A percentile compares a stretch with the other conserved stretches of the same genome.
Evolutionary conservation across 805 yeast species (phyloP).

Genomic region (Yarrowia sp.): DNA sequence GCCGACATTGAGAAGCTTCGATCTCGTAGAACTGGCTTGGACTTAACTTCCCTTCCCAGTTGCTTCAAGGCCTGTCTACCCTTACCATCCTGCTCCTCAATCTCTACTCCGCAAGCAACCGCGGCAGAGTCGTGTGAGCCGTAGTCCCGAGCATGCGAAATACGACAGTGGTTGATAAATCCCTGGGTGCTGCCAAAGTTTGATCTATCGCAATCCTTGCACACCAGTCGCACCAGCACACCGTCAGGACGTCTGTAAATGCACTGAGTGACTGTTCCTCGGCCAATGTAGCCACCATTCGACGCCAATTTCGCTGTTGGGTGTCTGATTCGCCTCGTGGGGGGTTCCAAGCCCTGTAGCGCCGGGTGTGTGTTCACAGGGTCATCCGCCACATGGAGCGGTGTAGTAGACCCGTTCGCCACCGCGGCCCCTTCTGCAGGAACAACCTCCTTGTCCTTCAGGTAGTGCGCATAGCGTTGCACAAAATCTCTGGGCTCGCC

Average conservation of each 20-base stretch:
- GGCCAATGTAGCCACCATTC: conserved; percentile 34
- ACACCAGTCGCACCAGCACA: conserved; percentile 67
- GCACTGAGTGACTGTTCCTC: conserved; percentile 40
- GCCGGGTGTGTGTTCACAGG: conserved; percentile 5
- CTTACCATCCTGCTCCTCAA: conserved; percentile 64
- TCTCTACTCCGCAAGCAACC: conserved; percentile 63
- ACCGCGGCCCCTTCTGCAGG: neutral
- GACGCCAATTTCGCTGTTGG: conserved; percentile 37
- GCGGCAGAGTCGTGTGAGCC: conserved; percentile 80
- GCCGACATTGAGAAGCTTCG: conserved; percentile 9
- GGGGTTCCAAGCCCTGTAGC: conserved; percentile 15
- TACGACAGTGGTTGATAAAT: conserved; percentile 75
- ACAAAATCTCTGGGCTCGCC: conserved; percentile 44
- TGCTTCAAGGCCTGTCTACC: conserved; percentile 18
- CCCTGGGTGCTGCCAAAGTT: conserved; percentile 84
- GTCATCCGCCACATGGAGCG: neutral
- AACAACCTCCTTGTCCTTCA: conserved; percentile 39
- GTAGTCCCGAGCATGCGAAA: conserved; percentile 74
- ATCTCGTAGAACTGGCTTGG: neutral
- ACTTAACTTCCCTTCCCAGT: neutral
- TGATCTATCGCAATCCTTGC: conserved; percentile 69
- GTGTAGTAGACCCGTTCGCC: neutral
- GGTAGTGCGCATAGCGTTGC: conserved; percentile 45
- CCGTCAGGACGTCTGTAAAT: conserved; percentile 59
- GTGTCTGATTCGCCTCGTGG: conserved; percentile 23